Conservation (phyloP, 23 red algal genomes). For the Agarophyton chilense region DNA sequence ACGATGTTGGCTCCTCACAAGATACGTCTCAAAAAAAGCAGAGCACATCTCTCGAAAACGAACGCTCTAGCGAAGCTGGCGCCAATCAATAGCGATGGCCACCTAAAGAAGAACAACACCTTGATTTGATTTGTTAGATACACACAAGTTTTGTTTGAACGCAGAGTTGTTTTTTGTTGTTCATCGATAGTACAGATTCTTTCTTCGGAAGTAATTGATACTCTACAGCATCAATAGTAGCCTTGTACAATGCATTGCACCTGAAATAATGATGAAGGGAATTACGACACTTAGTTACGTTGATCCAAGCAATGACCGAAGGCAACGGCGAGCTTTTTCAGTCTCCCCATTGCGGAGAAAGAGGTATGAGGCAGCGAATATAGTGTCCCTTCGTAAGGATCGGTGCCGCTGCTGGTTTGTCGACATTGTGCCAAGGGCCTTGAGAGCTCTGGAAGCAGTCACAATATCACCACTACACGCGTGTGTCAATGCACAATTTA, state of each 20-base stretch:
- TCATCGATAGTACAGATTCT: background rate
- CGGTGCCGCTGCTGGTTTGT: background rate
- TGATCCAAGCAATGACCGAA: constrained; percentile 26
- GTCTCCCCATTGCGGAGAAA: constrained; percentile 54
- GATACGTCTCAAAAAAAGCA: constrained; percentile 32
- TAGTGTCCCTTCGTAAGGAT: constrained; percentile 30
- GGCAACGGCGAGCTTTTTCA: constrained; percentile 33
- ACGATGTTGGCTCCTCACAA: constrained; percentile 26
- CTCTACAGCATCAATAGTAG: constrained; percentile 10
- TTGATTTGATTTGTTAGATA: background rate
- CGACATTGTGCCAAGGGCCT: constrained; percentile 1
- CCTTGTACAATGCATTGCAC: too few relatives aligned
- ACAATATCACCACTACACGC: constrained; percentile 45
- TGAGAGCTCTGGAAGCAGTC: constrained; percentile 42
- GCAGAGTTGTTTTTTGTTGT: background rate
- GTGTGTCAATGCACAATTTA: constrained; percentile 60
- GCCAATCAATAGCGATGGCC: background rate
- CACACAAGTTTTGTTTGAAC: background rate
- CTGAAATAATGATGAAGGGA: too few relatives aligned
- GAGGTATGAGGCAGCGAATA: constrained; percentile 53
- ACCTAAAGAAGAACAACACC: background rate
- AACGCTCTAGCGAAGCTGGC: constrained; percentile 1
- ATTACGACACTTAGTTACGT: too few relatives aligned
- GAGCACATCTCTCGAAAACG: background rate
- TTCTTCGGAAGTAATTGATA: background rate